Conservation (phyloP, 2,329 filamentous ascomycete genomes). For the Fusarium staphyleae region DNA sequence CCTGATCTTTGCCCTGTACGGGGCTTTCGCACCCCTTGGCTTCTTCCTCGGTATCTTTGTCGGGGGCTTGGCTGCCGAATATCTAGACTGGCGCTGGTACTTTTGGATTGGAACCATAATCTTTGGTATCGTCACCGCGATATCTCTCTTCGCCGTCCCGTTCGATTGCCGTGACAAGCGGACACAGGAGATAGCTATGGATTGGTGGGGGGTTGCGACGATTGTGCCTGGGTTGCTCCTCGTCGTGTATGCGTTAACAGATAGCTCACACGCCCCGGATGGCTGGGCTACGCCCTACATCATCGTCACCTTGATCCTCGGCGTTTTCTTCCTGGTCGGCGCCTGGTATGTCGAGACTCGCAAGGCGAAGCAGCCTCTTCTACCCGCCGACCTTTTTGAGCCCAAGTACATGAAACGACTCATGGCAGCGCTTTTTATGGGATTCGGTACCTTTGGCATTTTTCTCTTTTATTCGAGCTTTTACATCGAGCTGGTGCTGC, state of each 20-base stretch:
- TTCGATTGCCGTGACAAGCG: constrained; percentile 42
- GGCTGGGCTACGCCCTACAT: constrained; percentile 73
- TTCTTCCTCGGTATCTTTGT: constrained; percentile 73
- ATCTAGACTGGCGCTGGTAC: constrained; percentile 70
- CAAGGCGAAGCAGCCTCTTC: constrained; percentile 65
- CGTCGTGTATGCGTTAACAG: constrained; percentile 72
- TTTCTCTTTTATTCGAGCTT: constrained; percentile 70
- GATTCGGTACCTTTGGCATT: constrained; percentile 63
- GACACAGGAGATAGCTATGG: constrained; percentile 54
- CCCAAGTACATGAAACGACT: constrained; percentile 65
- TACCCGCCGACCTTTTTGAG: constrained; percentile 68
- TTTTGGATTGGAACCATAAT: constrained; percentile 68
- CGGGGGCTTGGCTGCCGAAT: constrained; percentile 68
- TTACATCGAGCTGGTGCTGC: constrained; percentile 64
- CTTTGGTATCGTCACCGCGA: constrained; percentile 56
- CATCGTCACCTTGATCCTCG: constrained; percentile 64
- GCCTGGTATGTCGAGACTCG: constrained; percentile 70
- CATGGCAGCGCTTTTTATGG: constrained; percentile 58
- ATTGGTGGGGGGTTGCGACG: constrained; percentile 64
- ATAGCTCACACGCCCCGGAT: constrained; percentile 66
- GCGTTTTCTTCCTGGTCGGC: constrained; percentile 57
- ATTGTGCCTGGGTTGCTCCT: constrained; percentile 66
- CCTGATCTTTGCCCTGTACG: constrained; percentile 67
- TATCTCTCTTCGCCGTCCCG: constrained; percentile 51
- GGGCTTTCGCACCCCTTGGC: constrained; percentile 63